A percentile compares a stretch with the other conserved stretches of the same genome.
Conservation (phyloP, 2,329 filamentous ascomycete genomes). For the Trichoderma guizhouense region DNA sequence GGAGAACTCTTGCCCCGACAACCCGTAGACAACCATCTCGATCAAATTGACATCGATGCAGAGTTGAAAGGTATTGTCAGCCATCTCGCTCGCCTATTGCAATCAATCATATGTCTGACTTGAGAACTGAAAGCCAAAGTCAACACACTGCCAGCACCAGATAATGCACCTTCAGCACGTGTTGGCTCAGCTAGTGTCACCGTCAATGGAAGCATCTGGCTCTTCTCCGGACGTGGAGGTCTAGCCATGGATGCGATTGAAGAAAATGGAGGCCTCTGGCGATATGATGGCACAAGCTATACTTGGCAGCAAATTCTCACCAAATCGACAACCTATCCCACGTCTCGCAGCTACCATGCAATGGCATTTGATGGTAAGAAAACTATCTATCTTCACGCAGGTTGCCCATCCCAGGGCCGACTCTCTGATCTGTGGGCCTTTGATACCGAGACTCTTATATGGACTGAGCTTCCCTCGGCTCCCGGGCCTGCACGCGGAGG, state of each 20-base stretch:
- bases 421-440: not conserved
- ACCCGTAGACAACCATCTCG: not conserved
- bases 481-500: not conserved
- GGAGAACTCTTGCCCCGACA: not conserved
- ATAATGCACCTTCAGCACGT: not conserved
- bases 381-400: not conserved
- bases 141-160: not conserved
- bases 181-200: not conserved
- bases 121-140: not conserved
- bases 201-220: not conserved
- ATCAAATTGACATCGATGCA: not conserved
- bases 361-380: not conserved
- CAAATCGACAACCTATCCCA: not conserved
- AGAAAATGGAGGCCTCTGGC: not conserved
- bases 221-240: not conserved
- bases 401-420: not conserved
- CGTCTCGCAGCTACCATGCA: not conserved
- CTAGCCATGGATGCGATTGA: not conserved
- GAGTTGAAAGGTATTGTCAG: not conserved
- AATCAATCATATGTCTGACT: not conserved
- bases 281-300: not conserved
- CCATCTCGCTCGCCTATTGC: not conserved
- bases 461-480: not conserved
- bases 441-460: not conserved
- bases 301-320: not conserved